Percentiles rank a stretch among this genome's conserved stretches.
Conservation (phyloP, 805 yeast genomes). For the Wickerhamomyces strasburgensis region DNA sequence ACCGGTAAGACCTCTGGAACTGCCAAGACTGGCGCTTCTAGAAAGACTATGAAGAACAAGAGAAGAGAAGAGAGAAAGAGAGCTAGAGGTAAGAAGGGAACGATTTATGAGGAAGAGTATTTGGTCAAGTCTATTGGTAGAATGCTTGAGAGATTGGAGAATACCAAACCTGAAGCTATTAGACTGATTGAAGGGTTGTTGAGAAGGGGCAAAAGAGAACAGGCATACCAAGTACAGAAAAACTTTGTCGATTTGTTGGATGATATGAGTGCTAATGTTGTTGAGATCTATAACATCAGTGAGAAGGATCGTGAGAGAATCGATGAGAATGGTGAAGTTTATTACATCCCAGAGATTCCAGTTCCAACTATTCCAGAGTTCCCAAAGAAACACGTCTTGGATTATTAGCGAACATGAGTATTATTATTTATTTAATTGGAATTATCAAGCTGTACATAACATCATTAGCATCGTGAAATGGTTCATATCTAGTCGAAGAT, state of each 20-base stretch:
- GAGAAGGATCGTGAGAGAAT: conserved; percentile 85
- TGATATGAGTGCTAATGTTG: conserved; percentile 53
- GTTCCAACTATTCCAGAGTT: conserved; percentile 62
- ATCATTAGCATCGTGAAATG: background rate
- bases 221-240: conserved; percentile 77
- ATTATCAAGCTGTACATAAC: no score
- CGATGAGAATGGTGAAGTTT: conserved; percentile 84
- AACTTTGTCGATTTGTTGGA: conserved; percentile 53
- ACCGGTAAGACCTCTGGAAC: conserved; percentile 96
- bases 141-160: conserved; percentile 72
- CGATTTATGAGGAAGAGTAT: conserved; percentile 95
- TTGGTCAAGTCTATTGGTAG: conserved; percentile 84
- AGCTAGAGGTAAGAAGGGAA: conserved; percentile 97
- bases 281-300: conserved; percentile 74
- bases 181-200: conserved; percentile 70
- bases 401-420: conserved; percentile 40
- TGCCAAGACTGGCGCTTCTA: conserved; percentile 92
- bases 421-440: no score
- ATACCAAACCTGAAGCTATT: conserved; percentile 69
- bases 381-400: conserved; percentile 52
- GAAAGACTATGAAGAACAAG: conserved; percentile 86
- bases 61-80: conserved; percentile 93
- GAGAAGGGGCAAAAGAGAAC: conserved; percentile 67
- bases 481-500: conserved; percentile 21
- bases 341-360: conserved; percentile 71